Base-by-base conservation (phyloP, 1,284 basidiomycete species). In the Amylostereum chailletii region DNA sequence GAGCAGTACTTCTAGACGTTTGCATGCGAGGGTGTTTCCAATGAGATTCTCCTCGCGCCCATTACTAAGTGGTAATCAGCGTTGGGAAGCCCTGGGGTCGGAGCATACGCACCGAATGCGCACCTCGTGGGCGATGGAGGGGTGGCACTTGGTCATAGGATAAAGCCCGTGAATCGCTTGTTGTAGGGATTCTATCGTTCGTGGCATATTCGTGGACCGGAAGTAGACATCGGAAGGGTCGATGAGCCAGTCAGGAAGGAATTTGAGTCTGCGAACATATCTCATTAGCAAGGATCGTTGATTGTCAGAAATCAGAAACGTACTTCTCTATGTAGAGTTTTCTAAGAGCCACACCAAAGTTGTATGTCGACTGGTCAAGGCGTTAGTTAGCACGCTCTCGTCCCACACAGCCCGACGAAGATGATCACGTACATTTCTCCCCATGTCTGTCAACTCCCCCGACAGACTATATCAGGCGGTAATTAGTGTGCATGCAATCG, bases 381-480 rank as follows among this genome's bases (percentile, higher is more conserved):
- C 10, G n/a, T 43, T 11, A 29, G 32, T 30, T 43, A 30, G 32
- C 42, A 11, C n/a, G 27, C 27, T 31, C 42, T 43, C 42, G 39
- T 10, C 29, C 37, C 29, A 47, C 3, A 53, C 52, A 29, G 42
- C 27, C 29, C 29, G 42, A 30, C 29, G 55, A 51, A 7, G 11
- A 37, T 31, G 30, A 34, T 44, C 39, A 43, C 65, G 31, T 58
- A 82, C 85, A 68, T 81, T 69, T 60, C 83, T 73, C 34, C 89
- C 89, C 4, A 85, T 56, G 59, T 92, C 89, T 6, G 89, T 90
- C 54, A 92, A 65, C 61, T 90, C 87, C 32, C 89, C 90, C 10
- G 89, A 67, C 50, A 90, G 65, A 62, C 87, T 87, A 51, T 11
- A 43, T 31, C 19, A 39, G 27, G 41, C 27, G 9, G 40, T 27